Conservation (phyloP, 2,329 filamentous ascomycete genomes). For the Trichocomaceae sp. region DNA sequence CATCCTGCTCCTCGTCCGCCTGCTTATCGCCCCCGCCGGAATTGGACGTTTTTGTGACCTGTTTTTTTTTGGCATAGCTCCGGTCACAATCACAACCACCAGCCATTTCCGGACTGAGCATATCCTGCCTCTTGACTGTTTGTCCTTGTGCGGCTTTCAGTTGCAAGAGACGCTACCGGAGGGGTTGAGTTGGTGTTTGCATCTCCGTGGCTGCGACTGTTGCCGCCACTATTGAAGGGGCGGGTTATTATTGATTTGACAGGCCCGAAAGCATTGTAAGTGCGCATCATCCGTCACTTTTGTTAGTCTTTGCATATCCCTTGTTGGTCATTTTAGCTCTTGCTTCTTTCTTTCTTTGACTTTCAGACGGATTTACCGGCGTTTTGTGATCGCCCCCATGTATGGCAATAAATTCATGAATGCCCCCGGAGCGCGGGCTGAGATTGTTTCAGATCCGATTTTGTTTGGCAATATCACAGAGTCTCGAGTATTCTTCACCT, state of each 20-base stretch:
- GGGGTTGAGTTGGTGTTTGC: not conserved
- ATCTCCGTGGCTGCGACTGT: conserved; percentile 1
- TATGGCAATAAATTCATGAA: conserved; percentile 4
- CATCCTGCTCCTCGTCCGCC: not conserved
- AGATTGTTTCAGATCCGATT: not conserved
- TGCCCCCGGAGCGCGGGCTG: not conserved
- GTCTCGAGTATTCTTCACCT: not conserved
- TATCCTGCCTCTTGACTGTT: not conserved
- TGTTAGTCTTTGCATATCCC: not conserved
- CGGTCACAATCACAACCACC: not conserved
- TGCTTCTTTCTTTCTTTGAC: conserved; percentile 3
- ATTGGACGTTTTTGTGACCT: not conserved
- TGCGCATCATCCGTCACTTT: not conserved
- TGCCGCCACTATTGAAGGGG: conserved; percentile 10
- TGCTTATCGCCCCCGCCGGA: not conserved
- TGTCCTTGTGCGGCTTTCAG: not conserved
- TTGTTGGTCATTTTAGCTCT: conserved; percentile 4
- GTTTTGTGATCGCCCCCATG: not conserved
- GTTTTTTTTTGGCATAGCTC: not conserved
- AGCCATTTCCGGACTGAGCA: not conserved
- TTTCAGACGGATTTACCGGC: too few species aligned
- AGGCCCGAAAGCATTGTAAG: not conserved
- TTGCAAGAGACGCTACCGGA: not conserved
- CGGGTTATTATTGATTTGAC: conserved; percentile 1
- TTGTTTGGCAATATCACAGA: not conserved